Evolutionary conservation across 2,329 filamentous ascomycete genomes (phyloP).

Genomic region (Verticillium longisporum): DNA sequence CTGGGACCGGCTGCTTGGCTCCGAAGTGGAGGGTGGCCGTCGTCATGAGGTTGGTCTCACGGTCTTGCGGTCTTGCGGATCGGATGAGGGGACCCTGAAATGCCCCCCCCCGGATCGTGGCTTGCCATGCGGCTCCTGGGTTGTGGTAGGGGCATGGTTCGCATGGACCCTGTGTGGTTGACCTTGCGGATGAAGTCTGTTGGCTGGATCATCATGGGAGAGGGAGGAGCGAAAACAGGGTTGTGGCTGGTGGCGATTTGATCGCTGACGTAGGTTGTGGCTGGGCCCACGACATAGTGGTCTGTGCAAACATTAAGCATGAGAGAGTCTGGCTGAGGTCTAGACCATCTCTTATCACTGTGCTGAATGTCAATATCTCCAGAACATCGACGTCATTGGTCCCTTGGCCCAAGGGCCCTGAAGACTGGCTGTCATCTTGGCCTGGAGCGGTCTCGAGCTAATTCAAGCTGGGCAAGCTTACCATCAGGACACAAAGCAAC

Average conservation of each 20-base stretch:
- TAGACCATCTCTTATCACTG: background rate
- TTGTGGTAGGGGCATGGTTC: background rate
- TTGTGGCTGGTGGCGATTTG: background rate
- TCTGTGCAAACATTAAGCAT: background rate
- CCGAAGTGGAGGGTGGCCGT: background rate
- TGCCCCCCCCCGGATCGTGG: background rate
- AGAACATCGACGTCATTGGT: background rate
- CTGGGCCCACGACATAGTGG: background rate
- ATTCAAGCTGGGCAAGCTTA: background rate
- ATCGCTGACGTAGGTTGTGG: background rate
- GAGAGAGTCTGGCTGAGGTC: background rate
- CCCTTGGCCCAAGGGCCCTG: background rate
- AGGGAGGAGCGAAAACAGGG: background rate
- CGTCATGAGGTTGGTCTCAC: background rate
- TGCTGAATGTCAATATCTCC: background rate
- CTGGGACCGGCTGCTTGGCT: background rate
- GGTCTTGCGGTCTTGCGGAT: background rate
- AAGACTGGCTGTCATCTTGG: background rate
- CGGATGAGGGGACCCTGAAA: background rate
- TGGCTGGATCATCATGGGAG: background rate
- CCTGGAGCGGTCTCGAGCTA: background rate
- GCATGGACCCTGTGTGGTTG: background rate
- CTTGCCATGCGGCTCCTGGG: background rate
- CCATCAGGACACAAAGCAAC: background rate
- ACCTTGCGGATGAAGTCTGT: no score